These are phyloP conservation scores for Rosa persica DNA, from an alignment of 306 rosid species.

Conservation along the genomic window DNA sequence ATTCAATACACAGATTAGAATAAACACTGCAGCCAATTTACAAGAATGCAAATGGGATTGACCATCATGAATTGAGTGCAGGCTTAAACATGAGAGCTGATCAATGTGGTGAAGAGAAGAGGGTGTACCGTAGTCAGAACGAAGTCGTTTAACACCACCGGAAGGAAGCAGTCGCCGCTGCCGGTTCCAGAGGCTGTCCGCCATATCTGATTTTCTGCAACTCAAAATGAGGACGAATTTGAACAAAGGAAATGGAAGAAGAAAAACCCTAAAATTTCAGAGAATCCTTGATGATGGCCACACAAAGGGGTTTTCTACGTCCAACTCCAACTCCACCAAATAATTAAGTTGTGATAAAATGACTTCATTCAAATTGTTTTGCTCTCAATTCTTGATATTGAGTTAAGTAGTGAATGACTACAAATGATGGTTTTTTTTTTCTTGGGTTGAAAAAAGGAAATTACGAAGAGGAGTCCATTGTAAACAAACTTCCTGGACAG, in stretches of 20 bases:
- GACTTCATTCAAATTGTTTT: no score
- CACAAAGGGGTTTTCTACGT: no score
- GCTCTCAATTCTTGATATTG: no score
- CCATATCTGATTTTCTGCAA: constrained; percentile 36
- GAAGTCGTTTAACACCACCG: constrained; percentile 66
- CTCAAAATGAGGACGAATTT: background rate
- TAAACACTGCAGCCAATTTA: background rate
- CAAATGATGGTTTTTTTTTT: no score
- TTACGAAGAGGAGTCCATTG: no score
- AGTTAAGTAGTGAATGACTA: no score
- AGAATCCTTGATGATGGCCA: background rate
- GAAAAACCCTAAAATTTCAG: constrained; percentile 22
- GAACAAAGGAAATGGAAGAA: background rate
- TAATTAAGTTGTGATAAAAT: no score
- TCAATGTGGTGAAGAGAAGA: background rate
- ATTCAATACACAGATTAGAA: background rate
- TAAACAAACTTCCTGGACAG: no score
- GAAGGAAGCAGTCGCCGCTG: constrained; percentile 51
- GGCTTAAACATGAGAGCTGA: background rate
- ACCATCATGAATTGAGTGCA: background rate
- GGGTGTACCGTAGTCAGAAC: constrained; percentile 61
- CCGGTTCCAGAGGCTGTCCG: constrained; percentile 73
- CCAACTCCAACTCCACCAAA: no score
- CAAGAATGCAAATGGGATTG: background rate
- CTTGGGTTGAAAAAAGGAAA: no score